phyloP scores from a whole-genome alignment of 768 basidiomycete genomes.

The Amanita rubescens region DNA sequence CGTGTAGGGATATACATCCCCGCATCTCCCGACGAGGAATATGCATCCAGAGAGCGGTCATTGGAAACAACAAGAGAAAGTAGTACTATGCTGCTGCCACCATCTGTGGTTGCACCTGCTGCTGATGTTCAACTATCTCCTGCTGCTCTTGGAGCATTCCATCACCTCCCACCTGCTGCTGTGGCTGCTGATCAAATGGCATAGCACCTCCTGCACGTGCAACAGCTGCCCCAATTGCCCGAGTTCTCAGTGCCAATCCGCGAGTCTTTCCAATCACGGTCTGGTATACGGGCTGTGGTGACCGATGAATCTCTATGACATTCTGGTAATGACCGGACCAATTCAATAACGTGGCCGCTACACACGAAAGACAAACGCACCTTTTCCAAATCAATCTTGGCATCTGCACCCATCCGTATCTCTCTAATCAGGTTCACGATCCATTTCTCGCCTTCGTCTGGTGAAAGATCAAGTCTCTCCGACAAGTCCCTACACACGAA shows the following conservation, averaged over 20 bases:
- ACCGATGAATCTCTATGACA: slow-evolving; percentile 91
- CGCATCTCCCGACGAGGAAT: no score
- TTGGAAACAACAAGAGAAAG: no score
- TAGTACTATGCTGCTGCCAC: no score
- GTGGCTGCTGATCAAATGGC: not conserved
- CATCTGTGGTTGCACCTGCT: no score
- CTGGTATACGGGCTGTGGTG: slow-evolving; percentile 88
- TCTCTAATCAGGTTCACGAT: slow-evolving; percentile 98
- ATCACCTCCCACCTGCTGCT: not conserved
- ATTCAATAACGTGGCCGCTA: not conserved
- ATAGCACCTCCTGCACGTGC: slow-evolving; percentile 25
- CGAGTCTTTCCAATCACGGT: slow-evolving; percentile 93
- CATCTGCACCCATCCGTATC: slow-evolving; percentile 93
- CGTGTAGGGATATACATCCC: no score
- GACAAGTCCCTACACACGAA: slow-evolving; percentile 60
- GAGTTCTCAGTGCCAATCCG: slow-evolving; percentile 84
- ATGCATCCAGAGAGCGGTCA: no score
- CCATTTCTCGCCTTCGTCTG: slow-evolving; percentile 97
- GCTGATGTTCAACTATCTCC: no score
- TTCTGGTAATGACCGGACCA: slow-evolving; percentile 45
- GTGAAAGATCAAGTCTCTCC: slow-evolving; percentile 86
- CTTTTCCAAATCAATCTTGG: slow-evolving; percentile 96
- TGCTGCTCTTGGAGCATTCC: not conserved
- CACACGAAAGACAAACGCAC: slow-evolving; percentile 28
- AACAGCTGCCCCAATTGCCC: slow-evolving; percentile 76